Evolutionary conservation across 192 early-diverging fungal species (phyloP).

Genomic region (Coemansia erecta): DNA sequence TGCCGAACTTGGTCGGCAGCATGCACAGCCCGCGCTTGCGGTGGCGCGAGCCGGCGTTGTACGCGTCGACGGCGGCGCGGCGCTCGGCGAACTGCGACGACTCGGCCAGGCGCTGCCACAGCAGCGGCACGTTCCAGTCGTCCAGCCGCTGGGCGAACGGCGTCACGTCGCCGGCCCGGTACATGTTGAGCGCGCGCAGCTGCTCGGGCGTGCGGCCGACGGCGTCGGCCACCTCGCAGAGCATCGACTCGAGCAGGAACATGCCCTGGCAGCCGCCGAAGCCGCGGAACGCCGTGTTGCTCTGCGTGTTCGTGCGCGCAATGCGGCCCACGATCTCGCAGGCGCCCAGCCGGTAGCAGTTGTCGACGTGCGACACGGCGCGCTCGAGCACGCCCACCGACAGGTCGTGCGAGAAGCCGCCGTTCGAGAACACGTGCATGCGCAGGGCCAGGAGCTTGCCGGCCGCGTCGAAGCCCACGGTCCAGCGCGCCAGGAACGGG

Average conservation of each 20-base stretch:
- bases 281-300: conserved; percentile 85
- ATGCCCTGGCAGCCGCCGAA: conserved; percentile 87
- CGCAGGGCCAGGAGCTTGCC: conserved; percentile 69
- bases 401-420: conserved; percentile 66
- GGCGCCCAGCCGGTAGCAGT: conserved; percentile 76
- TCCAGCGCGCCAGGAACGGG: conserved; percentile 77
- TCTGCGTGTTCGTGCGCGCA: conserved; percentile 80
- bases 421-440: conserved; percentile 58
- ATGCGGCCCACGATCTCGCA: conserved; percentile 63
- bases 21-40: conserved; percentile 77
- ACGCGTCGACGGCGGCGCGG: conserved; percentile 59
- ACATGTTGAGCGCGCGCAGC: conserved; percentile 69
- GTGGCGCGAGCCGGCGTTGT: conserved; percentile 68
- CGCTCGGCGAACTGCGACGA: conserved; percentile 56
- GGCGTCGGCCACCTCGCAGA: conserved; percentile 74
- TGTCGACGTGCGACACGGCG: conserved; percentile 72
- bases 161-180: conserved; percentile 66
- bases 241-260: conserved; percentile 75
- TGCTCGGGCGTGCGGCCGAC: conserved; percentile 62
- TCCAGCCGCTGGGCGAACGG: conserved; percentile 66
- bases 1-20: conserved; percentile 83
- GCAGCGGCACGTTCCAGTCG: conserved; percentile 68
- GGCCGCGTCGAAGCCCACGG: conserved; percentile 65
- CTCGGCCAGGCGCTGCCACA: conserved; percentile 67
- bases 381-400: conserved; percentile 71